Evolutionary conservation across 495 filamentous ascomycete species (phyloP).

Genomic region (Bacidia rubella): DNA sequence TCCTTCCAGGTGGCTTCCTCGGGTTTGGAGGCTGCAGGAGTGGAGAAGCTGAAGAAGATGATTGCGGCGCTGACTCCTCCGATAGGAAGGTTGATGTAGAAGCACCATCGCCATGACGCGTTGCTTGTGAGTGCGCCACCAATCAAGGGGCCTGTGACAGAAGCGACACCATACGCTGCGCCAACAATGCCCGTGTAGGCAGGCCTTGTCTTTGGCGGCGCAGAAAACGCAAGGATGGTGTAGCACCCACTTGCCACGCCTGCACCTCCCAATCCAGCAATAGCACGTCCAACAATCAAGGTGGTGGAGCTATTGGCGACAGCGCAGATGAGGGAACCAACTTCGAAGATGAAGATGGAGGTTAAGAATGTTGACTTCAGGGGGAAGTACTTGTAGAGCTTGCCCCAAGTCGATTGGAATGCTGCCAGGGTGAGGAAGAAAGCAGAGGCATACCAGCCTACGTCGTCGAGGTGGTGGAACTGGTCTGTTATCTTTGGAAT

Average conservation of each 20-base stretch:
- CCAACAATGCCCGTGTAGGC: slow-evolving; percentile 29
- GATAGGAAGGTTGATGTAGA: slow-evolving; percentile 42
- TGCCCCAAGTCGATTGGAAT: slow-evolving; percentile 40
- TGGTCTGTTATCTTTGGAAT: slow-evolving; percentile 37
- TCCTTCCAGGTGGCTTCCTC: slow-evolving; percentile 20
- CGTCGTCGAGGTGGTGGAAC: slow-evolving; percentile 33
- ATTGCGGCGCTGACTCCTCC: slow-evolving; percentile 27
- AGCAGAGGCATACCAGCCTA: slow-evolving; percentile 43
- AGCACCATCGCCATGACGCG: slow-evolving; percentile 40
- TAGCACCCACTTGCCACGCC: slow-evolving; percentile 20
- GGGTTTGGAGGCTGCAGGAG: slow-evolving; percentile 21
- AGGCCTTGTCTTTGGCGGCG: slow-evolving; percentile 23
- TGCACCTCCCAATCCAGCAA: slow-evolving; percentile 20
- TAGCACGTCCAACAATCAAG: slow-evolving; percentile 27
- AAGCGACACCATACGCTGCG: slow-evolving; percentile 25
- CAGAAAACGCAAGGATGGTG: slow-evolving; percentile 25
- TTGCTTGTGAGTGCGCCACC: slow-evolving; percentile 34
- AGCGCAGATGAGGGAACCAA: slow-evolving; percentile 15
- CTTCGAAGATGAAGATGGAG: slow-evolving; percentile 55
- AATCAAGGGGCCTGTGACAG: slow-evolving; percentile 33
- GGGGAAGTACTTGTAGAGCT: slow-evolving; percentile 38
- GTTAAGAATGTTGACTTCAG: slow-evolving; percentile 38
- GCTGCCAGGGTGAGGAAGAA: slow-evolving; percentile 42
- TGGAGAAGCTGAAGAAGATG: slow-evolving; percentile 30
- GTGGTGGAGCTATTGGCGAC: slow-evolving; percentile 21